These are phyloP conservation scores for Leersia perrieri DNA, from an alignment of 176 grass and related monocot genomes.

Conservation along the genomic window DNA sequence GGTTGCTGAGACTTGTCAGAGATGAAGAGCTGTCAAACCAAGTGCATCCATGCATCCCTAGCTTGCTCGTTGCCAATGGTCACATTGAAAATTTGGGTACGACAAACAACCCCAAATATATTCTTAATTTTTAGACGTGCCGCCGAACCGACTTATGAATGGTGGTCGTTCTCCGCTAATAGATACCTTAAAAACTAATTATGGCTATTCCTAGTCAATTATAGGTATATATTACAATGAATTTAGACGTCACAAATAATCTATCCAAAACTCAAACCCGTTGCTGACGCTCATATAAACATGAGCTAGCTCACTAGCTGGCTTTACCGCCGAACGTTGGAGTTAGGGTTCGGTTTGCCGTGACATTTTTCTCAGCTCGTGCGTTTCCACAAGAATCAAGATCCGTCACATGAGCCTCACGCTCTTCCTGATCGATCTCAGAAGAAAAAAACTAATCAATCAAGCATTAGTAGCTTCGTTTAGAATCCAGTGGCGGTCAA, in stretches of 20 bases:
- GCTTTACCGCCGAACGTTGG: not conserved
- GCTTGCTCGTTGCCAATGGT: not conserved
- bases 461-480: conserved; percentile 2
- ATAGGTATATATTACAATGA: not conserved
- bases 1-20: not conserved
- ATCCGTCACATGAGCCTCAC: conserved; percentile 32
- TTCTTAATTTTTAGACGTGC: not conserved
- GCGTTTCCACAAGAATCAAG: conserved; percentile 2
- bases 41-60: not conserved
- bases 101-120: not conserved
- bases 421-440: conserved; percentile 5
- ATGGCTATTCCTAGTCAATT: not conserved
- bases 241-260: not conserved
- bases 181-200: not conserved
- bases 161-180: too few species aligned
- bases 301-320: not conserved
- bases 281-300: not conserved
- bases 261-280: too few species aligned
- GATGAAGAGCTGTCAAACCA: not conserved
- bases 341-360: not conserved
- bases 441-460: not conserved
- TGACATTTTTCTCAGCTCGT: not conserved
- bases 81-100: not conserved
- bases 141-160: too few species aligned
- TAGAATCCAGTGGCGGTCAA: conserved; percentile 31